These are phyloP conservation scores for Russula emetica DNA, from an alignment of 768 basidiomycete genomes.

Conservation along the genomic window DNA sequence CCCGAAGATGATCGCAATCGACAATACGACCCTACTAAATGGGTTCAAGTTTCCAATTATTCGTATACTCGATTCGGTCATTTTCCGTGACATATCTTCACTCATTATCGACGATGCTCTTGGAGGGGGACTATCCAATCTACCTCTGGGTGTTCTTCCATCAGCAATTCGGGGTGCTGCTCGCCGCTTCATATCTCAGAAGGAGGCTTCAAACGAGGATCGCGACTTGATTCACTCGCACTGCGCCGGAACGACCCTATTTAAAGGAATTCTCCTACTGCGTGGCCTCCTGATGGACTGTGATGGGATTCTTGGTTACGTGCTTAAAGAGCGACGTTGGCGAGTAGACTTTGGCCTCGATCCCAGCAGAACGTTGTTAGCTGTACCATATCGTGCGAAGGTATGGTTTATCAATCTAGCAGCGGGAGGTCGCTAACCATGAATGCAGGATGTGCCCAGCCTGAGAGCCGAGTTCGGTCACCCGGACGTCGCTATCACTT, in stretches of 20 bases:
- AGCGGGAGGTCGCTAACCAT: background rate
- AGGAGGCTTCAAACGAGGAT: background rate
- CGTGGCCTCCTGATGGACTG: conserved; percentile 42
- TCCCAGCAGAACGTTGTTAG: conserved; percentile 40
- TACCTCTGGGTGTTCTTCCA: conserved; percentile 9
- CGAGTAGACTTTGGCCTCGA: conserved; percentile 51
- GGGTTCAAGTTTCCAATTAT: too few species aligned
- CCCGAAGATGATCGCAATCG: too few species aligned
- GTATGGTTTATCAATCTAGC: background rate
- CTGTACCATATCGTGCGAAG: conserved; percentile 50
- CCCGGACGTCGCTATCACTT: conserved; percentile 44
- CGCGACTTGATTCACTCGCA: background rate
- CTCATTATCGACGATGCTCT: conserved; percentile 7
- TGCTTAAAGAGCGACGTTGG: conserved; percentile 43
- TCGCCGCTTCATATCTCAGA: conserved; percentile 1
- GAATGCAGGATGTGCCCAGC: conserved; percentile 41
- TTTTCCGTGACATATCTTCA: background rate
- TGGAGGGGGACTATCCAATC: background rate
- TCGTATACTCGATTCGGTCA: background rate
- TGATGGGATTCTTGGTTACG: conserved; percentile 39
- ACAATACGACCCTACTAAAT: too few species aligned
- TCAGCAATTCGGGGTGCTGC: background rate
- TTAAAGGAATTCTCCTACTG: conserved; percentile 42
- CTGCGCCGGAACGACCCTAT: conserved; percentile 27
- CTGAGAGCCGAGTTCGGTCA: conserved; percentile 48